These are phyloP conservation scores for Fusarium palustre DNA, from an alignment of 2,329 filamentous ascomycete genomes.

Conservation along the genomic window DNA sequence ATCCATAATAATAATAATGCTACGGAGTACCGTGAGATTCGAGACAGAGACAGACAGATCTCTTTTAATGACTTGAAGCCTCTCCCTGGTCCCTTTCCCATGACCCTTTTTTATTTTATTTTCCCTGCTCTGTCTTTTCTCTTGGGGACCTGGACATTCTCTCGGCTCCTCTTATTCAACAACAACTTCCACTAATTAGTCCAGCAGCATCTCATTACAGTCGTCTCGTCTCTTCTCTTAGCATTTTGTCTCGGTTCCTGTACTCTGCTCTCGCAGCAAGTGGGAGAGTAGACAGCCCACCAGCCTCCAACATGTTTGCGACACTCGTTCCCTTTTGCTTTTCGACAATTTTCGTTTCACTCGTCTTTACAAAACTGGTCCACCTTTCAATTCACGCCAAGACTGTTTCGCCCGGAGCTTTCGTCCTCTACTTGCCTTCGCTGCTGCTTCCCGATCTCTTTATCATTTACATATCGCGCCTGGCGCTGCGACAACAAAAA, in stretches of 20 bases:
- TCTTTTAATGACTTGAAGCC: constrained; percentile 3
- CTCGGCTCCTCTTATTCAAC: constrained; percentile 1
- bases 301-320: constrained; percentile 35
- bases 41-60: not conserved
- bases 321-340: constrained; percentile 48
- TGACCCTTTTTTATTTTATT: constrained; percentile 8
- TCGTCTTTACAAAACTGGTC: constrained; percentile 47
- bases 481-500: constrained; percentile 46
- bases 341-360: constrained; percentile 46
- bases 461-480: constrained; percentile 43
- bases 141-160: not conserved
- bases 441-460: constrained; percentile 47
- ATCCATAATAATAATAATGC: constrained; percentile 13
- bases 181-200: not conserved
- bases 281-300: constrained; percentile 1
- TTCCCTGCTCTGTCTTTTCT: not conserved
- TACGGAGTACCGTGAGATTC: constrained; percentile 3
- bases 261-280: not conserved
- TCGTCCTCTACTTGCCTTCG: constrained; percentile 48
- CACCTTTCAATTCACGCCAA: constrained; percentile 47
- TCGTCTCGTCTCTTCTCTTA: not conserved
- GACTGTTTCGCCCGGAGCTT: constrained; percentile 41
- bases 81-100: constrained; percentile 5
- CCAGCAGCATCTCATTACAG: not conserved
- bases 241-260: not conserved